phyloP scores from a whole-genome alignment of 2,329 filamentous ascomycete species.

The Trichophaea hybrida region DNA sequence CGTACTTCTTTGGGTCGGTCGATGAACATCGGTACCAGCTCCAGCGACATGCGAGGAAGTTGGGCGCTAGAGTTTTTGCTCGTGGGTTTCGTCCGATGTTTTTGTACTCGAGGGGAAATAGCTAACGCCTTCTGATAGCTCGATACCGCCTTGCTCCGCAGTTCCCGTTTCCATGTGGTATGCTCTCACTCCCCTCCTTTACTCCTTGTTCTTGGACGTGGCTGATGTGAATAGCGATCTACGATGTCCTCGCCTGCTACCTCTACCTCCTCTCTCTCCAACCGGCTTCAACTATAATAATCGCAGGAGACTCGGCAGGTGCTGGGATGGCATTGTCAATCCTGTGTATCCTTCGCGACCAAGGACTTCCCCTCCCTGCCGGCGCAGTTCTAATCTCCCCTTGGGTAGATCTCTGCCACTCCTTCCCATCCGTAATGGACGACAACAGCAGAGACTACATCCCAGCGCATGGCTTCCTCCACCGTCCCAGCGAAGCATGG shows the following conservation, averaged over 20 bases:
- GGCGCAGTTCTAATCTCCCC: constrained; percentile 84
- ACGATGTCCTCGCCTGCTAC: constrained; percentile 82
- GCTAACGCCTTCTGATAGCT: constrained; percentile 31
- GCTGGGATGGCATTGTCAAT: constrained; percentile 76
- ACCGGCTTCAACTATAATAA: constrained; percentile 64
- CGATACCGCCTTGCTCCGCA: constrained; percentile 80
- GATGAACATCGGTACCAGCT: constrained; percentile 98
- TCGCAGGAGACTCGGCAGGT: constrained; percentile 87
- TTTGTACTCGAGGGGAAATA: not conserved
- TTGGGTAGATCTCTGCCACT: constrained; percentile 92
- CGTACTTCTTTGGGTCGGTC: constrained; percentile 89
- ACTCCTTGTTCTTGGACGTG: too few relatives aligned
- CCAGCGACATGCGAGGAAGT: constrained; percentile 85
- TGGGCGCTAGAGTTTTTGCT: constrained; percentile 79
- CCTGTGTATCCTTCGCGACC: constrained; percentile 67
- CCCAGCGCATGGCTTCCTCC: constrained; percentile 71
- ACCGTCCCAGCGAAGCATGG: constrained; percentile 82
- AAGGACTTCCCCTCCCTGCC: constrained; percentile 68
- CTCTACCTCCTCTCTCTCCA: constrained; percentile 64
- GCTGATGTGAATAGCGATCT: constrained; percentile 35
- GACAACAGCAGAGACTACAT: constrained; percentile 55
- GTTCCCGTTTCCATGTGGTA: constrained; percentile 84
- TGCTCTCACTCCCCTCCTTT: not conserved
- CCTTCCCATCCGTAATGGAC: constrained; percentile 73
- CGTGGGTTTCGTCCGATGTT: constrained; percentile 28